These are phyloP conservation scores for Trichosporon sp. DNA, from an alignment of 1,284 basidiomycete species.

Conservation along the genomic window DNA sequence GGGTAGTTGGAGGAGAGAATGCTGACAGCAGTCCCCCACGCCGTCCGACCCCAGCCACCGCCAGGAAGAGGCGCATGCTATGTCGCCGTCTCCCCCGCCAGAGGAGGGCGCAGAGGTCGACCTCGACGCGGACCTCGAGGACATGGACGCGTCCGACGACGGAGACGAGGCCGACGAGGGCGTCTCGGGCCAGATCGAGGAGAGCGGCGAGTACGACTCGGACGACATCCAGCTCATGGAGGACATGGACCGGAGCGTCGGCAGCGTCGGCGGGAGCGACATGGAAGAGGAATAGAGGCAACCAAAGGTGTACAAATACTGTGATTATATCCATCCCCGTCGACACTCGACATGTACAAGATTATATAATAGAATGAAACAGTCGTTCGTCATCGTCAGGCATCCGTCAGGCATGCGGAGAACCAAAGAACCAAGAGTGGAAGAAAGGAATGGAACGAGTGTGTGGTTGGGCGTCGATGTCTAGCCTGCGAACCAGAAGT, in stretches of 20 bases:
- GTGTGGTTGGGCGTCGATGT: background rate
- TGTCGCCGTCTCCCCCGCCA: background rate
- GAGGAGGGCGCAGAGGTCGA: constrained; percentile 12
- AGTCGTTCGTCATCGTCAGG: background rate
- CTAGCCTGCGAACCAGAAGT: constrained; percentile 74
- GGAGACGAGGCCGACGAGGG: constrained; percentile 20
- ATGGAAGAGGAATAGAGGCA: constrained; percentile 18
- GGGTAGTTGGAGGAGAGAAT: background rate
- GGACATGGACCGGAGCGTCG: constrained; percentile 19
- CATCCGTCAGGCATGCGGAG: background rate
- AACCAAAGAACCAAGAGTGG: background rate
- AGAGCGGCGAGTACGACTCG: constrained; percentile 19
- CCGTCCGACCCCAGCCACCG: constrained; percentile 40
- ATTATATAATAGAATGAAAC: background rate
- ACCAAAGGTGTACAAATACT: constrained; percentile 9
- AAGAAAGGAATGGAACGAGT: background rate
- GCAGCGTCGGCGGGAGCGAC: constrained; percentile 10
- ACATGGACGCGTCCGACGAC: constrained; percentile 13
- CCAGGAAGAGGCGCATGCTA: constrained; percentile 37
- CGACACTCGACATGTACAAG: background rate
- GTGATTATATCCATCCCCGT: constrained; percentile 7
- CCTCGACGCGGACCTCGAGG: constrained; percentile 20
- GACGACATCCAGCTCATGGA: constrained; percentile 20
- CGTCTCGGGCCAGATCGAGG: constrained; percentile 19
- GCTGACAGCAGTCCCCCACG: constrained; percentile 35